A percentile compares a stretch with the other conserved stretches of the same genome.
These are phyloP conservation scores for Hortaea werneckii DNA, from an alignment of 2,329 filamentous ascomycete species.

Conservation along the genomic window DNA sequence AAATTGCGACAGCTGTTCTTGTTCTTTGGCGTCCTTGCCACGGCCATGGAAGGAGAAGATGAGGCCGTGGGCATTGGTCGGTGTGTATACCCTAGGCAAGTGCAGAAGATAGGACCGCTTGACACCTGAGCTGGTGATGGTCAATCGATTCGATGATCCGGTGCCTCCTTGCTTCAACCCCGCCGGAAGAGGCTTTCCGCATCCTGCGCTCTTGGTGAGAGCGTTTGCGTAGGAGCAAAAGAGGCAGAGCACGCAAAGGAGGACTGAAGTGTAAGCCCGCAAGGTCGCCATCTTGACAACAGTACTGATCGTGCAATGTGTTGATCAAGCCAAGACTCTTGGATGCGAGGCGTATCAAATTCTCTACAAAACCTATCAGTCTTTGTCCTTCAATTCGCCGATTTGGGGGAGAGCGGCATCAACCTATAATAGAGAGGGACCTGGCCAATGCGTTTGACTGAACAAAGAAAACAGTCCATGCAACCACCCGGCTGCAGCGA, in stretches of 20 bases:
- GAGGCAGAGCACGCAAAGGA: not conserved
- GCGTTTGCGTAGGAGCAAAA: not conserved
- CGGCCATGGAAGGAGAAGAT: conserved; percentile 41
- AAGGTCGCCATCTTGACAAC: not conserved
- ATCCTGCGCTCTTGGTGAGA: conserved; percentile 9
- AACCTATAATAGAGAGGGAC: no score
- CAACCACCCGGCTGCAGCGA: no score
- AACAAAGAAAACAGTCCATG: no score
- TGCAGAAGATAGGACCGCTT: conserved; percentile 29
- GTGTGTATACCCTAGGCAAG: conserved; percentile 31
- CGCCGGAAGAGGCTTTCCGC: conserved; percentile 10
- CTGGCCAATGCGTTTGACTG: no score
- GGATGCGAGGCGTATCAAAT: no score
- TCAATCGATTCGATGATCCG: conserved; percentile 12
- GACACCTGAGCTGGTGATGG: conserved; percentile 10
- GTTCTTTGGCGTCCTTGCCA: conserved; percentile 23
- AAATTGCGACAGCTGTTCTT: conserved; percentile 35
- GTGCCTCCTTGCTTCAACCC: conserved; percentile 12
- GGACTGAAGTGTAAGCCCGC: not conserved
- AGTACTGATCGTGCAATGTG: not conserved
- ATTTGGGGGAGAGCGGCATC: no score
- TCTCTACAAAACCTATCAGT: no score
- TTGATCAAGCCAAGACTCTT: no score
- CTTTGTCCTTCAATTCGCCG: no score
- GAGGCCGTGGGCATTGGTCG: conserved; percentile 27